These are phyloP conservation scores for Exophiala sp. DNA, from an alignment of 2,329 filamentous ascomycete genomes.

Conservation along the genomic window DNA sequence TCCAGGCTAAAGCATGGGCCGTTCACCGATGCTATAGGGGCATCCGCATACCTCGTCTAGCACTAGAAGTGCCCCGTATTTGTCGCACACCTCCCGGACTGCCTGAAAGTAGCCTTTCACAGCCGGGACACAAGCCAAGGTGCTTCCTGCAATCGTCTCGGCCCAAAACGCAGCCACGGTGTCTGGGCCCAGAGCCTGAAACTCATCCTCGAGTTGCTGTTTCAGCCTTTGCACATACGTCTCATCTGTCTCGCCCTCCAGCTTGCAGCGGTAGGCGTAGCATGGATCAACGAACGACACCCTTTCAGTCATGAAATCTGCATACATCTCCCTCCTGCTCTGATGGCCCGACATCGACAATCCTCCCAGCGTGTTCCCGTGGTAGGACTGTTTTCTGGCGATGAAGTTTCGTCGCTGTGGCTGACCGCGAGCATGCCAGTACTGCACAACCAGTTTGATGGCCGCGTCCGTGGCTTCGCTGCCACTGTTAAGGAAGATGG, in stretches of 20 bases:
- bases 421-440: slow-evolving; percentile 39
- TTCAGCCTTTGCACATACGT: slow-evolving; percentile 40
- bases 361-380: slow-evolving; percentile 47
- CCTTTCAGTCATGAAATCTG: slow-evolving; percentile 24
- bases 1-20: too few relatives aligned
- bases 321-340: slow-evolving; percentile 32
- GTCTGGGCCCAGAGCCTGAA: slow-evolving; percentile 41
- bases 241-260: slow-evolving; percentile 34
- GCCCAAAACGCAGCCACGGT: slow-evolving; percentile 46
- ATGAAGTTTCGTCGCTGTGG: slow-evolving; percentile 38
- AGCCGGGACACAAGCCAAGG: slow-evolving; percentile 48
- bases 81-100: slow-evolving; percentile 49
- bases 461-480: slow-evolving; percentile 49
- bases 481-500: slow-evolving; percentile 54
- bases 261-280: slow-evolving; percentile 32
- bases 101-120: slow-evolving; percentile 50
- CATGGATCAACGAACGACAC: slow-evolving; percentile 28
- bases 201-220: slow-evolving; percentile 45
- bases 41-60: too few relatives aligned
- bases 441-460: slow-evolving; percentile 46
- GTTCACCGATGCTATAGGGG: too few relatives aligned
- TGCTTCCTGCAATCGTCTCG: slow-evolving; percentile 45
- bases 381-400: slow-evolving; percentile 43
- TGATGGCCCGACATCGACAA: slow-evolving; percentile 37
- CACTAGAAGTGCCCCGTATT: slow-evolving; percentile 65